Evolutionary conservation across 2,329 filamentous ascomycete species (phyloP).

Genomic region (Salinomyces thailandicus): DNA sequence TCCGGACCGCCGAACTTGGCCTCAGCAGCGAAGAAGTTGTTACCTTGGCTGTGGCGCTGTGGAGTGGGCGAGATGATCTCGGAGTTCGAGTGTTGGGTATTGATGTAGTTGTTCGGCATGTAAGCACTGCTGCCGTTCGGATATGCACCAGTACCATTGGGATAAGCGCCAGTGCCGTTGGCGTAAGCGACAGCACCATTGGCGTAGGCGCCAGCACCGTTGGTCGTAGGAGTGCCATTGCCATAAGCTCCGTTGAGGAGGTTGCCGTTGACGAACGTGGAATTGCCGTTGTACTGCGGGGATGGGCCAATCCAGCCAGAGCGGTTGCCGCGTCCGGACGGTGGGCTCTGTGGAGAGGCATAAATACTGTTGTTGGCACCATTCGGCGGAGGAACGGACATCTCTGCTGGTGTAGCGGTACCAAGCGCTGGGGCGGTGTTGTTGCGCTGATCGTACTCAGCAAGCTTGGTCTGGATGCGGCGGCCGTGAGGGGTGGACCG

Average conservation of each 20-base stretch:
- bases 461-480: constrained; percentile 82
- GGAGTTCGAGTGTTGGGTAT: not conserved
- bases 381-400: constrained; percentile 9
- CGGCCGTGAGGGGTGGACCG: constrained; percentile 89
- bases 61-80: constrained; percentile 21
- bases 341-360: constrained; percentile 2
- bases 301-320: constrained; percentile 10
- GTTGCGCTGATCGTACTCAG: constrained; percentile 41
- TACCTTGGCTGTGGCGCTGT: constrained; percentile 17
- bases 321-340: constrained; percentile 11
- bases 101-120: not conserved
- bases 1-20: constrained; percentile 11
- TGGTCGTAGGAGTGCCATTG: not conserved
- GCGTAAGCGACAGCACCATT: not conserved
- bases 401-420: constrained; percentile 8
- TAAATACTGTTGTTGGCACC: constrained; percentile 6
- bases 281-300: constrained; percentile 6
- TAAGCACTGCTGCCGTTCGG: constrained; percentile 9
- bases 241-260: not conserved
- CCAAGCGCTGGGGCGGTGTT: constrained; percentile 19
- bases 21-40: constrained; percentile 8
- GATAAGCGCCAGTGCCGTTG: not conserved
- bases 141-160: constrained; percentile 5
- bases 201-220: not conserved
- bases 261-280: constrained; percentile 2